Conservation (phyloP, 805 yeast genomes). For the Metschnikowia bowlesiae region DNA sequence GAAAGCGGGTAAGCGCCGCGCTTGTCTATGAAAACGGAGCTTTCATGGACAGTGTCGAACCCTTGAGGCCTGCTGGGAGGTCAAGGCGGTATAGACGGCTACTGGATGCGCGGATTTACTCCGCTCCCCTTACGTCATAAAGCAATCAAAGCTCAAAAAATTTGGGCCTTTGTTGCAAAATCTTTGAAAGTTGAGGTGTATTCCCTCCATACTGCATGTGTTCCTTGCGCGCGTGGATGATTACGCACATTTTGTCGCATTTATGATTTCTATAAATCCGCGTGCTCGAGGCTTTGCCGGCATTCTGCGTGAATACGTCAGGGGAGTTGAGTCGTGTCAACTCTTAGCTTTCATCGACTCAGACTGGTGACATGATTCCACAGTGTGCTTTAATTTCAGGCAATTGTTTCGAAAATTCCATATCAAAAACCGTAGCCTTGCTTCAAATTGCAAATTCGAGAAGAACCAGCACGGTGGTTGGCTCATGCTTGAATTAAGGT, state of each 20-base stretch:
- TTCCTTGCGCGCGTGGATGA: not conserved
- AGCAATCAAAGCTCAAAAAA: too few species aligned
- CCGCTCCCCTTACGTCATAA: too few species aligned
- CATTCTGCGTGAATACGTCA: not conserved
- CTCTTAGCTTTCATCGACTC: constrained; percentile 1
- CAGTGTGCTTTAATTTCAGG: not conserved
- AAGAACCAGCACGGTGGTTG: not conserved
- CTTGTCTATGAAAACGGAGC: not conserved
- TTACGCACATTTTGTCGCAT: not conserved
- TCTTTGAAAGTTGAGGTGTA: not conserved
- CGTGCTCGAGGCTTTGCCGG: constrained; percentile 1
- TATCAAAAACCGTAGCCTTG: not conserved
- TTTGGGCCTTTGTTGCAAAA: too few species aligned
- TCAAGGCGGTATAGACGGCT: too few species aligned
- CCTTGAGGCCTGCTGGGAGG: not conserved
- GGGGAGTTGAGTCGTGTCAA: not conserved
- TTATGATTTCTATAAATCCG: not conserved
- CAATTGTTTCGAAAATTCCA: not conserved
- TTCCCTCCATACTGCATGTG: not conserved
- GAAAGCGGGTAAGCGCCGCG: constrained; percentile 2
- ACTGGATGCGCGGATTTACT: too few species aligned
- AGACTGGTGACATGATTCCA: not conserved
- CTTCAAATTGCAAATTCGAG: not conserved
- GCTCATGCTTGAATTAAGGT: not conserved
- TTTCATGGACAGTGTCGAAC: not conserved